Conservation (phyloP, 352 stramenopile species). For the Globisporangium paddicum region DNA sequence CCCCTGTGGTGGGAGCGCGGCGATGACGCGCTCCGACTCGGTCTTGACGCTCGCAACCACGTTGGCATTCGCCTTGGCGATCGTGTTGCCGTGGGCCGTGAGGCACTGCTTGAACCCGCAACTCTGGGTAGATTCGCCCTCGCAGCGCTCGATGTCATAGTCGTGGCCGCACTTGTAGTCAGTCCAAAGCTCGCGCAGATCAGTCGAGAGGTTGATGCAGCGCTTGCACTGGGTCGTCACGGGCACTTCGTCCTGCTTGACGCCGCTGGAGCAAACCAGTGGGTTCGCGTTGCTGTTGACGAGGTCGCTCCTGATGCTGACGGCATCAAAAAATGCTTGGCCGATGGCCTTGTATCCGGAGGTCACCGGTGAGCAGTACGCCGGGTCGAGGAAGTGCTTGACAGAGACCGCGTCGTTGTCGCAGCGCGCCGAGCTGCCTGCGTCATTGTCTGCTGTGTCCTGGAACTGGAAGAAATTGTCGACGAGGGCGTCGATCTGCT, state of each 20-base stretch:
- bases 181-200: conserved; percentile 48
- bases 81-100: conserved; percentile 34
- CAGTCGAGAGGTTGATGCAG: conserved; percentile 39
- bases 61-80: conserved; percentile 27
- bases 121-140: conserved; percentile 20
- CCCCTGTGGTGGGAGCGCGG: conserved; percentile 23
- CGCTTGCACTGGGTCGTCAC: conserved; percentile 50
- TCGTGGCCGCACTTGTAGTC: conserved; percentile 55
- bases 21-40: conserved; percentile 32
- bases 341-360: too few relatives aligned
- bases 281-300: too few relatives aligned
- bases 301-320: conserved; percentile 32
- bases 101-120: conserved; percentile 55
- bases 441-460: too few relatives aligned
- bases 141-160: conserved; percentile 44
- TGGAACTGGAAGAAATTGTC: too few relatives aligned
- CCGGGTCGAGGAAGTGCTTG: too few relatives aligned
- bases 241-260: too few relatives aligned
- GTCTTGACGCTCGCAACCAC: conserved; percentile 21
- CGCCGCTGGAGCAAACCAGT: too few relatives aligned
- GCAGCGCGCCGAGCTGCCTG: too few relatives aligned
- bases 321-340: too few relatives aligned
- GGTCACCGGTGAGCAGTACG: too few relatives aligned
- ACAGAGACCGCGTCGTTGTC: too few relatives aligned
- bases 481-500: too few relatives aligned